Evolutionary conservation across 441 rosid genomes (phyloP).

Genomic region (Bruguiera hainesii): DNA sequence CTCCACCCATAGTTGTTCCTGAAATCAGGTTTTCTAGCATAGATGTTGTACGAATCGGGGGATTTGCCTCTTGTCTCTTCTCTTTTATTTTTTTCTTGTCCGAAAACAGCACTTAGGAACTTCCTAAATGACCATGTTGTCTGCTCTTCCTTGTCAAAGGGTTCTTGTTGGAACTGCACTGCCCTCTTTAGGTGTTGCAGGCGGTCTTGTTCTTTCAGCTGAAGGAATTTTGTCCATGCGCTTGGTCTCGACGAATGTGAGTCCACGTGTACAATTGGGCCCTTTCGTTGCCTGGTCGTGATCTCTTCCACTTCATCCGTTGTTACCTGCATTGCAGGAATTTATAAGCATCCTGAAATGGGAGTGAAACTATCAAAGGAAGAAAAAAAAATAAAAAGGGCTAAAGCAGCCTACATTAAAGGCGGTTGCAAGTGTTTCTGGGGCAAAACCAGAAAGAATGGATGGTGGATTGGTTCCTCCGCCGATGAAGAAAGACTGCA

Average conservation of each 20-base stretch:
- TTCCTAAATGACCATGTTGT: constrained; percentile 59
- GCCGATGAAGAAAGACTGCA: constrained; percentile 80
- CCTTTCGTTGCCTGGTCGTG: constrained; percentile 36
- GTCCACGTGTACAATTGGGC: constrained; percentile 58
- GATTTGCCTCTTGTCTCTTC: constrained; percentile 20
- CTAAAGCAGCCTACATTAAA: constrained; percentile 51
- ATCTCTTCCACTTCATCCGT: constrained; percentile 39
- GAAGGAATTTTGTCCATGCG: constrained; percentile 53
- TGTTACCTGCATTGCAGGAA: constrained; percentile 39
- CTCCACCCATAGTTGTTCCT: constrained; percentile 75
- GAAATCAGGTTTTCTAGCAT: constrained; percentile 45
- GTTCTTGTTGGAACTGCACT: constrained; percentile 30
- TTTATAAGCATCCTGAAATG: not conserved
- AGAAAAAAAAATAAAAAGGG: not conserved
- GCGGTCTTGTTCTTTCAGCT: constrained; percentile 44
- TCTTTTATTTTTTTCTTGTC: constrained; percentile 17
- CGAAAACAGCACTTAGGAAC: constrained; percentile 31
- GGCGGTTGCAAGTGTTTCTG: constrained; percentile 60
- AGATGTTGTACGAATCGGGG: constrained; percentile 64
- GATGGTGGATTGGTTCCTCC: constrained; percentile 68
- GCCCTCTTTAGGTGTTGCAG: constrained; percentile 48
- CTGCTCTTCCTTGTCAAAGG: constrained; percentile 21
- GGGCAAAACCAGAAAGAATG: constrained; percentile 66
- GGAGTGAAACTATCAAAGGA: not conserved
- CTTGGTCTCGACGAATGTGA: constrained; percentile 46